A percentile compares a stretch with the other conserved stretches of the same genome.
phyloP scores from a whole-genome alignment of 2,329 filamentous ascomycete genomes.

The Monosporascus sp. region DNA sequence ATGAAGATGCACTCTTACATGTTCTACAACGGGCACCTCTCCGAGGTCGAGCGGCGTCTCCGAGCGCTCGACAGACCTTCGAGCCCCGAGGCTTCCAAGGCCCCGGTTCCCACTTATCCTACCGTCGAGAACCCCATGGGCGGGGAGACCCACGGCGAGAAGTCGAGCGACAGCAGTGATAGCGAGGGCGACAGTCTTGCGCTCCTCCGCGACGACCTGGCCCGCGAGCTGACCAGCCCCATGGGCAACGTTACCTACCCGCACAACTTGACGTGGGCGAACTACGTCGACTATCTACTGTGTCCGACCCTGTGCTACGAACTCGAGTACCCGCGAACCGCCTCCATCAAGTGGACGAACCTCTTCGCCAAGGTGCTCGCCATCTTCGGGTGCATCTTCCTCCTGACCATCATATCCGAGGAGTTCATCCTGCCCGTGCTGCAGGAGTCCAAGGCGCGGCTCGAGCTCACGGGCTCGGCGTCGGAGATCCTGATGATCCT shows the following conservation, averaged over 20 bases:
- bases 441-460: conserved; percentile 56
- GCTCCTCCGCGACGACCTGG: conserved; percentile 77
- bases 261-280: conserved; percentile 73
- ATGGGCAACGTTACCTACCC: conserved; percentile 88
- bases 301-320: conserved; percentile 98
- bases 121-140: conserved; percentile 50
- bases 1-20: conserved; percentile 99
- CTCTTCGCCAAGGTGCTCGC: conserved; percentile 81
- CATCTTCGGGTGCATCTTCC: conserved; percentile 93
- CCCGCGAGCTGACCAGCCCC: conserved; percentile 84
- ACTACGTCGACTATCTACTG: conserved; percentile 81
- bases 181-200: conserved; percentile 43
- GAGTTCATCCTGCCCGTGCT: conserved; percentile 94
- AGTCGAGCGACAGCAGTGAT: conserved; percentile 33
- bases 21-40: conserved; percentile 95
- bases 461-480: conserved; percentile 39
- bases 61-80: conserved; percentile 68
- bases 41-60: conserved; percentile 77
- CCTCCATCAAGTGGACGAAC: conserved; percentile 70
- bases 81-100: conserved; percentile 56
- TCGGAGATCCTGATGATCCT: conserved; percentile 73
- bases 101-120: conserved; percentile 72
- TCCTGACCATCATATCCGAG: conserved; percentile 84
- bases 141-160: conserved; percentile 16
- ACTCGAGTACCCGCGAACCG: conserved; percentile 83